Evolutionary conservation across 805 yeast genomes (phyloP).

Genomic region (Kregervanrija pseudodelftensis): DNA sequence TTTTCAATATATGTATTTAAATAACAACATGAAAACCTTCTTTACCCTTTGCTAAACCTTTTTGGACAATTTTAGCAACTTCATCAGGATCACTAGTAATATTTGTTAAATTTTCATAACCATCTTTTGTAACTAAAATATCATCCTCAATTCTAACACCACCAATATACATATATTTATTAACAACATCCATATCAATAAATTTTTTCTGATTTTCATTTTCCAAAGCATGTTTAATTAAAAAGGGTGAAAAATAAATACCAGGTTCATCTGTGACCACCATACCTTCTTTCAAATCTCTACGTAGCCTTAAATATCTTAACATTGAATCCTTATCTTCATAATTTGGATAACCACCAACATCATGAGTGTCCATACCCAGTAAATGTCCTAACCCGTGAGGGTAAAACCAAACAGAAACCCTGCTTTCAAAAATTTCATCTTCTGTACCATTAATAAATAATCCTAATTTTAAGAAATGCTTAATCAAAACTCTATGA

Average conservation of each 20-base stretch:
- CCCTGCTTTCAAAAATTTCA: constrained; percentile 63
- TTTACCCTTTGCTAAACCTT: constrained; percentile 57
- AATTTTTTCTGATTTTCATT: constrained; percentile 44
- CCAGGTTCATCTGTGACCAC: constrained; percentile 96
- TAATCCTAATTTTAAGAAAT: constrained; percentile 67
- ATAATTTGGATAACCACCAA: constrained; percentile 83
- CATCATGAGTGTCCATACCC: constrained; percentile 96
- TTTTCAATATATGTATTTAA: not conserved
- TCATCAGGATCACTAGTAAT: constrained; percentile 84
- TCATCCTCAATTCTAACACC: constrained; percentile 98
- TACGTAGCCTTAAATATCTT: constrained; percentile 71
- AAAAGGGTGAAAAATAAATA: constrained; percentile 77
- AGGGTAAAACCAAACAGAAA: constrained; percentile 79
- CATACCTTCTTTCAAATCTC: constrained; percentile 68
- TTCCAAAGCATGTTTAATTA: constrained; percentile 57
- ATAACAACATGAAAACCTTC: constrained; percentile 50
- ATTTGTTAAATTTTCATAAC: constrained; percentile 74
- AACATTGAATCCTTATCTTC: constrained; percentile 75
- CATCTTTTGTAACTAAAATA: constrained; percentile 65
- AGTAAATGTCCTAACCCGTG: constrained; percentile 93
- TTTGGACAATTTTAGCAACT: constrained; percentile 66
- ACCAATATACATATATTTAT: constrained; percentile 83
- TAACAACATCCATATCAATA: constrained; percentile 58
- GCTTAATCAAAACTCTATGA: constrained; percentile 68
- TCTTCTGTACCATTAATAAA: constrained; percentile 49